Evolutionary conservation across 768 basidiomycete species (phyloP).

Genomic region (Rhodotorula diobovata): DNA sequence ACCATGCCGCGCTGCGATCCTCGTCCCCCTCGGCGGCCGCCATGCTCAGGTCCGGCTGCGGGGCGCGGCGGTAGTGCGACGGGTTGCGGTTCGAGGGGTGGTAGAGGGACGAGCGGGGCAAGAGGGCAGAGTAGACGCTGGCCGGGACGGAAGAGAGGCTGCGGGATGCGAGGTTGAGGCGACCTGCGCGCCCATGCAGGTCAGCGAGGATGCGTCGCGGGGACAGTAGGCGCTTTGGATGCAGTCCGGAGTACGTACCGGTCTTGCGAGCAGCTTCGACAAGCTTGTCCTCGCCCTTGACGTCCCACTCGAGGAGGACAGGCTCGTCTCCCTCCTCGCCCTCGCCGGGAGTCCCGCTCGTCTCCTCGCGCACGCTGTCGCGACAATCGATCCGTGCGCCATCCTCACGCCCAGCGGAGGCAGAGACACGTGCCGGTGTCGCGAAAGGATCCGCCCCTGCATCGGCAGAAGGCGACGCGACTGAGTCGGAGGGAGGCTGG

Average conservation of each 20-base stretch:
- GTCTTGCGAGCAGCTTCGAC: conserved; percentile 20
- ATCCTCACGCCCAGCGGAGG: background rate
- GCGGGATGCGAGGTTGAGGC: conserved; percentile 29
- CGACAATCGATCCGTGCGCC: background rate
- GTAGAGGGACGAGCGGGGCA: conserved; percentile 11
- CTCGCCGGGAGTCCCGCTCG: background rate
- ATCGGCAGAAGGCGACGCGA: background rate
- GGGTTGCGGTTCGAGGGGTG: conserved; percentile 14
- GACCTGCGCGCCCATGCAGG: conserved; percentile 2
- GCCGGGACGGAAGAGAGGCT: conserved; percentile 1
- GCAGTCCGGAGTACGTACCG: background rate
- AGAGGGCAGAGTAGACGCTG: conserved; percentile 18
- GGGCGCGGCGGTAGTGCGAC: background rate
- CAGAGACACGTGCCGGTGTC: background rate
- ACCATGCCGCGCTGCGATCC: conserved; percentile 5
- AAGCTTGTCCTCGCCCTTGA: conserved; percentile 19
- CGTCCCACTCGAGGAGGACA: conserved; percentile 15
- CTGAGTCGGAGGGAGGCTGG: conserved; percentile 1
- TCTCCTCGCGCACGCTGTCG: background rate
- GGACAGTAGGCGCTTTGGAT: background rate
- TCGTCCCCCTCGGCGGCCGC: background rate
- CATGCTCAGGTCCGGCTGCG: conserved; percentile 4
- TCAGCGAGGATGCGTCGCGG: background rate
- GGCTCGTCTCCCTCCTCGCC: background rate
- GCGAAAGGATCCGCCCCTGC: background rate